Conservation (phyloP, 768 basidiomycete genomes). For the Xanthoconium purpureum region DNA sequence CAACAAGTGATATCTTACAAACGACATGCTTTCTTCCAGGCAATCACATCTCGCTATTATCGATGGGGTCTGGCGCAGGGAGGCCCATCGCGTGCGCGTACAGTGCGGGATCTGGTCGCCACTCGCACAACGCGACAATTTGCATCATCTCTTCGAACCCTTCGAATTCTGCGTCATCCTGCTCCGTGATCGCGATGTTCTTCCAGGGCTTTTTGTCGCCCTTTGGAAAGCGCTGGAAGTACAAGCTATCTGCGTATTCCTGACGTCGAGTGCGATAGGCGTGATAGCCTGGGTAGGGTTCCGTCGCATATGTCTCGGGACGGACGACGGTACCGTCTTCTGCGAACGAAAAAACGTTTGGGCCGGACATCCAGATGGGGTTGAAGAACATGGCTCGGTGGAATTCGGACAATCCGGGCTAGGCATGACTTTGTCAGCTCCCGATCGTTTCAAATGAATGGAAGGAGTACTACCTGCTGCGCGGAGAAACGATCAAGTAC, state of each 20-base stretch:
- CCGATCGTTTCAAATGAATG: too few species aligned
- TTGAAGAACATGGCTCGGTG: slow-evolving; percentile 46
- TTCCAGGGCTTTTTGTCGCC: slow-evolving; percentile 17
- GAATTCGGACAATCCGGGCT: slow-evolving; percentile 37
- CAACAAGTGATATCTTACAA: too few species aligned
- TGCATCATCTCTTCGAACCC: neutral
- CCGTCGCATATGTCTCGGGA: neutral
- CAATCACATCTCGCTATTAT: too few species aligned
- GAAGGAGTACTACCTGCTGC: neutral
- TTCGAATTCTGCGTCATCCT: neutral
- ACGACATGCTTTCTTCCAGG: too few species aligned
- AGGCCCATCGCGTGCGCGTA: too few species aligned
- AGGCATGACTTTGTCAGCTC: neutral
- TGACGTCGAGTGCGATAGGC: neutral
- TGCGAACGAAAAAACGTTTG: slow-evolving; percentile 12
- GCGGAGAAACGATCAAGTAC: neutral
- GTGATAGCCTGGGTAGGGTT: slow-evolving; percentile 4
- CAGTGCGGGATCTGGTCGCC: neutral
- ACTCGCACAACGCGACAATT: neutral
- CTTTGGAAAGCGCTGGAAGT: neutral
- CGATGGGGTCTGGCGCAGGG: too few species aligned
- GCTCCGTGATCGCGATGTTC: slow-evolving; percentile 7
- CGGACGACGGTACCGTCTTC: slow-evolving; percentile 7
- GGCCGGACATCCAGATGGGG: slow-evolving; percentile 30
- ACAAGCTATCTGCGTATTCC: neutral